Conservation (phyloP, 169 alveolate species). For the Theileria parva region DNA sequence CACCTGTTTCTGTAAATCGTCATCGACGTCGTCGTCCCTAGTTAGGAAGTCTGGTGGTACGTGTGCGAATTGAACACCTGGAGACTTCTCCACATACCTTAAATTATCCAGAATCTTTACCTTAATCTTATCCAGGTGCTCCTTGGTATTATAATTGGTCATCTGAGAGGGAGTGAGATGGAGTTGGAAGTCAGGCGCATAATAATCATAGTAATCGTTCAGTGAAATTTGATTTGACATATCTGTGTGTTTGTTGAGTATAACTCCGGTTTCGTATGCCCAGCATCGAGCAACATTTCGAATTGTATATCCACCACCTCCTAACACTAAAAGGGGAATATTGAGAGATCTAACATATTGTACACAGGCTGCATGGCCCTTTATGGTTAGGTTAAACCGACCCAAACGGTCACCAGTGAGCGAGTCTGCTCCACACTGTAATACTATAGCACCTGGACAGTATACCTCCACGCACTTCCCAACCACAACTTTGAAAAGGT, state of each 20-base stretch:
- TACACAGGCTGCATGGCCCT: slow-evolving; percentile 99
- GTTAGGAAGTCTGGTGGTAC: slow-evolving; percentile 86
- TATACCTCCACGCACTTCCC: slow-evolving; percentile 92
- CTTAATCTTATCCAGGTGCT: slow-evolving; percentile 90
- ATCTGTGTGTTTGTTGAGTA: slow-evolving; percentile 85
- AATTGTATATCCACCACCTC: slow-evolving; percentile 99
- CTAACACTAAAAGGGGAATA: slow-evolving; percentile 90
- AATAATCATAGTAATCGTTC: slow-evolving; percentile 94
- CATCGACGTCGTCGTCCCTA: slow-evolving; percentile 76
- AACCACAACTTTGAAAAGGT: slow-evolving; percentile 90
- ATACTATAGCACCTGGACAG: slow-evolving; percentile 96
- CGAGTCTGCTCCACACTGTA: slow-evolving; percentile 99
- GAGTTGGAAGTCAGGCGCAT: slow-evolving; percentile 94
- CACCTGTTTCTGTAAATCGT: slow-evolving; percentile 67
- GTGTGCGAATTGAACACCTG: slow-evolving; percentile 90
- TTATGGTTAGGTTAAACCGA: slow-evolving; percentile 92
- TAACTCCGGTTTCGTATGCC: slow-evolving; percentile 98
- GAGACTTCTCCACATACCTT: slow-evolving; percentile 93
- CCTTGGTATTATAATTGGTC: slow-evolving; percentile 92
- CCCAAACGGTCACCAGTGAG: slow-evolving; percentile 96
- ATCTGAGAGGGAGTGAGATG: slow-evolving; percentile 90
- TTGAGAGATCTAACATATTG: slow-evolving; percentile 88
- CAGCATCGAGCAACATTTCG: slow-evolving; percentile 98
- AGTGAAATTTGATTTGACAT: slow-evolving; percentile 90
- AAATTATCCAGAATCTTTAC: slow-evolving; percentile 89